A percentile compares a stretch with the other conserved stretches of the same genome.
Evolutionary conservation across 306 rosid genomes (phyloP).

Genomic region (Prunus mume): DNA sequence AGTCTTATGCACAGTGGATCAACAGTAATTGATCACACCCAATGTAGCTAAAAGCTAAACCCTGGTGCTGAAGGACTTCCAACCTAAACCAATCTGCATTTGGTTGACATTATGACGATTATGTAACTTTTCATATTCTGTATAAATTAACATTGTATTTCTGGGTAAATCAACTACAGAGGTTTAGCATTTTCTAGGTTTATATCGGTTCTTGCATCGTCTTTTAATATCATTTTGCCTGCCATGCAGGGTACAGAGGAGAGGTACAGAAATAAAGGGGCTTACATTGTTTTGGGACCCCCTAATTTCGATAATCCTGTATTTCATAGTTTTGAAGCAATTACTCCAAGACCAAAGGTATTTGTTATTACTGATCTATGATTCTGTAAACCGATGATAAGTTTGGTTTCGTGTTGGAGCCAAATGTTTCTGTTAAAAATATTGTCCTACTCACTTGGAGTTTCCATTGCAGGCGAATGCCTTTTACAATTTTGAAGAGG

Average conservation of each 20-base stretch:
- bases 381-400: background rate
- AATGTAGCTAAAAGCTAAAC: no score
- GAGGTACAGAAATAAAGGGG: slow-evolving; percentile 77
- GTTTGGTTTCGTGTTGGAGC: background rate
- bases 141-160: background rate
- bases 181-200: background rate
- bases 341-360: slow-evolving; percentile 85
- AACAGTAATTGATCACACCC: background rate
- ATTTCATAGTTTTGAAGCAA: slow-evolving; percentile 68
- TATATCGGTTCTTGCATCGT: background rate
- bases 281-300: slow-evolving; percentile 70
- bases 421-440: background rate
- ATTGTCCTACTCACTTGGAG: background rate
- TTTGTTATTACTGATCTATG: background rate
- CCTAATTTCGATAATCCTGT: slow-evolving; percentile 72
- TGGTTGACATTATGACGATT: background rate
- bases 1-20: background rate
- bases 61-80: background rate
- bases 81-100: background rate
- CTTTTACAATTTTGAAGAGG: slow-evolving; percentile 66
- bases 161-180: background rate
- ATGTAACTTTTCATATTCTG: background rate
- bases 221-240: slow-evolving; percentile 5
- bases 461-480: slow-evolving; percentile 54
- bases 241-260: slow-evolving; percentile 56